Base-by-base conservation (phyloP, 2,329 filamentous ascomycete genomes). In the Fusarium palustre region DNA sequence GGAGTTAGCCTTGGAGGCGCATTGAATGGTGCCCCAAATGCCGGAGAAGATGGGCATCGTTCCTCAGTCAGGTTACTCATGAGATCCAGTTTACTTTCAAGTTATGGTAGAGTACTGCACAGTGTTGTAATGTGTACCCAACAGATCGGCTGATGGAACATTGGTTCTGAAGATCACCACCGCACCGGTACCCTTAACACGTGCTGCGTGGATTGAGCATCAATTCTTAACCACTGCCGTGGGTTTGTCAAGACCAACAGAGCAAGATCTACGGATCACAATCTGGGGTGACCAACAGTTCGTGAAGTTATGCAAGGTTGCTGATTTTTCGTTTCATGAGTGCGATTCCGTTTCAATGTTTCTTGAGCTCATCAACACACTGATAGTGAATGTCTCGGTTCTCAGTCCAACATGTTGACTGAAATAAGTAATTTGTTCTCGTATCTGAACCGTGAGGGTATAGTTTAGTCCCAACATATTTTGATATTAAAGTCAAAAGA, bases 131-230 rank as follows among this genome's bases (percentile, higher is more conserved):
- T 31, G 20, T 33, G 36, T 69, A 62, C 64, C 68, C 64, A 63
- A 31, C 31, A 53, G 68, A 55, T 45, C 46, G 68, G 68, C 69
- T 70, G 60, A 62, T 43, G 49, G 48, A 69, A 54, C 49, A 68
- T 48, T 59, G 56, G 50, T 62, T 55, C 31, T 47, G 59, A 71
- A 68, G 68, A 70, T 70, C 68, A 69, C 47, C 68, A 16, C 49
- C 45, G 45, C 46, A 43, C 56, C 49, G 45, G 55, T 61, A 25
- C 50, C 39, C 34, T 50, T 38, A 53, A 50, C 68, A 69, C 64
- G 68, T 70, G 68, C 68, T 48, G 39, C 59, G 60, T 71, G 64
- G 68, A 65, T 31, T 68, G 55, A 70, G 49, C 53, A n/a, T 52
- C 43, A 66, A 28, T 59, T 43, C 55, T 64, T 22, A 53, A 64